These are phyloP conservation scores for Obelidium mucronatum DNA, from an alignment of 192 early-diverging fungal genomes.

Conservation along the genomic window DNA sequence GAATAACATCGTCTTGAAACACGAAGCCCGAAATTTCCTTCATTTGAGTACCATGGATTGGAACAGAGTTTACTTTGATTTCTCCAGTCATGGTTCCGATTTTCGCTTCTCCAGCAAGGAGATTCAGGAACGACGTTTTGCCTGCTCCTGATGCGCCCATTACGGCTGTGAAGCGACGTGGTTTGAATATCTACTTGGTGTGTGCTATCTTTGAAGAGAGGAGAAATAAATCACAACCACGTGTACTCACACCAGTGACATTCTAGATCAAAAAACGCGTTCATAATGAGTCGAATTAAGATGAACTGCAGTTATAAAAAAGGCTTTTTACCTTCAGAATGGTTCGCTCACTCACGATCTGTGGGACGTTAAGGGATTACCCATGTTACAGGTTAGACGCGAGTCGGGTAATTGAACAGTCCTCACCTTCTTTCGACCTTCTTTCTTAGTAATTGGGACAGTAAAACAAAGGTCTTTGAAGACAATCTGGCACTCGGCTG, in stretches of 20 bases:
- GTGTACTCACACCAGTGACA: constrained; percentile 25
- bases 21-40: constrained; percentile 61
- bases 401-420: not conserved
- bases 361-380: not conserved
- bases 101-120: constrained; percentile 56
- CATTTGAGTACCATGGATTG: constrained; percentile 56
- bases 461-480: constrained; percentile 23
- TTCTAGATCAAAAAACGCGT: not conserved
- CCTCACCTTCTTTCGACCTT: constrained; percentile 24
- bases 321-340: constrained; percentile 23
- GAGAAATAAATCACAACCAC: not conserved
- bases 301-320: not conserved
- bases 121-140: constrained; percentile 44
- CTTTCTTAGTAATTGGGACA: constrained; percentile 23
- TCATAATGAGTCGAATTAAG: too few species aligned
- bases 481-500: constrained; percentile 36
- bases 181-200: constrained; percentile 44
- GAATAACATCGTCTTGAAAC: constrained; percentile 68
- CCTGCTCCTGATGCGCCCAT: constrained; percentile 94
- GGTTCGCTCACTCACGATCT: constrained; percentile 27
- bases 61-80: constrained; percentile 65
- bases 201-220: not conserved
- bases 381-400: not conserved
- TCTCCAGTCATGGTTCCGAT: constrained; percentile 55
- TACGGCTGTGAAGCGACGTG: constrained; percentile 80